These are phyloP conservation scores for Maudiozyma serrabonitensis DNA, from an alignment of 805 yeast species.

Conservation along the genomic window DNA sequence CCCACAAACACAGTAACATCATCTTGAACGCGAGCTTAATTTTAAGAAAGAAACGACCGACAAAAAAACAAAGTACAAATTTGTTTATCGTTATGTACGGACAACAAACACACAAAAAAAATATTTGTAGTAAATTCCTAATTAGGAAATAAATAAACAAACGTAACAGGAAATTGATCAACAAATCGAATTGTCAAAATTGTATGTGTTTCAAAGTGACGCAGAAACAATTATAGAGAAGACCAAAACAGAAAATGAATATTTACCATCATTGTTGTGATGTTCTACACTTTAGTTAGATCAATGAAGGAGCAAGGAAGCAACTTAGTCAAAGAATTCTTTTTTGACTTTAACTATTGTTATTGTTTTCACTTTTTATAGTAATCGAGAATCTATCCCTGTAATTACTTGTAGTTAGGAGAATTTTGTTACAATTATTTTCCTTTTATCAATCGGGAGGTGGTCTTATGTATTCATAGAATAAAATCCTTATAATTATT, in stretches of 20 bases:
- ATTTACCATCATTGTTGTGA: background rate
- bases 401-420: background rate
- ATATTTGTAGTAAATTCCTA: background rate
- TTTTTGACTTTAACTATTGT: background rate
- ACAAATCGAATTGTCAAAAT: background rate
- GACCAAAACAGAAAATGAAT: background rate
- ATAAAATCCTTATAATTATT: too few relatives aligned
- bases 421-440: background rate
- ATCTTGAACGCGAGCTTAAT: background rate
- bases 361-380: background rate
- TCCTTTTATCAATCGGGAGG: background rate
- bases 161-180: constrained; percentile 1
- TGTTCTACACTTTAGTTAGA: background rate
- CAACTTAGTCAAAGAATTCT: background rate
- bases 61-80: background rate
- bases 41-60: background rate
- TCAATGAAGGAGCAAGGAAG: background rate
- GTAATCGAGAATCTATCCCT: background rate
- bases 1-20: background rate
- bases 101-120: background rate
- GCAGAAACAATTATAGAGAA: background rate
- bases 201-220: background rate
- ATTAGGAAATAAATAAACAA: background rate
- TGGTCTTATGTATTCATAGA: too few relatives aligned
- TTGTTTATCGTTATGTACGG: background rate